These are phyloP conservation scores for Blastobotrys elegans DNA, from an alignment of 1,139 yeast genomes.

Conservation along the genomic window DNA sequence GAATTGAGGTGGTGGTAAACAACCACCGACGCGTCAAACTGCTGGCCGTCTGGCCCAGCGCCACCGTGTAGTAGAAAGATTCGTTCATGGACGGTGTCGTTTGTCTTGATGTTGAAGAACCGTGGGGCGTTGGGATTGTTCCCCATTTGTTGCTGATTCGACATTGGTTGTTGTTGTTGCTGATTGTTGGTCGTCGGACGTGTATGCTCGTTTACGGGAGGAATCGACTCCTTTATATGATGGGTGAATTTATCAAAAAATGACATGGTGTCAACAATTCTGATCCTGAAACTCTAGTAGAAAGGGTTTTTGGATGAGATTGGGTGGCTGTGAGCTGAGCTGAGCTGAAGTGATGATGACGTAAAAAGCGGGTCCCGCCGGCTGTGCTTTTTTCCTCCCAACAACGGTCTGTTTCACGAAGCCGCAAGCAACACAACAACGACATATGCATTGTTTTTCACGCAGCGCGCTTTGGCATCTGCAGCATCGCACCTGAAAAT, in stretches of 20 bases:
- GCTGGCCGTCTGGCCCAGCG: conserved; percentile 27
- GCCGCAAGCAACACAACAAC: background rate
- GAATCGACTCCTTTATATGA: background rate
- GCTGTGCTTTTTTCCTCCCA: too few species aligned
- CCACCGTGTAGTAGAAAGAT: conserved; percentile 32
- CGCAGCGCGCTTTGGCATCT: too few species aligned
- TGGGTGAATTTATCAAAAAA: conserved; percentile 1
- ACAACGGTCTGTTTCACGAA: background rate
- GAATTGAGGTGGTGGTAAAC: conserved; percentile 44
- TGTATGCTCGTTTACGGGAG: background rate
- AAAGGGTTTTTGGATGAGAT: too few species aligned
- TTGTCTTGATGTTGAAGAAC: conserved; percentile 22
- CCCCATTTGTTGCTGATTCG: background rate
- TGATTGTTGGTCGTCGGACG: background rate
- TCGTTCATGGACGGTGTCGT: conserved; percentile 31
- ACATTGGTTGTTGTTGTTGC: background rate
- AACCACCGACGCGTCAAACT: conserved; percentile 35
- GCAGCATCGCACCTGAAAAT: too few species aligned
- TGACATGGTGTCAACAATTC: background rate
- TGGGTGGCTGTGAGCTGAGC: too few species aligned
- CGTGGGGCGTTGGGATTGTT: conserved; percentile 19
- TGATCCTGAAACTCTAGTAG: too few species aligned
- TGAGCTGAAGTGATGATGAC: too few species aligned
- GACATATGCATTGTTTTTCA: too few species aligned
- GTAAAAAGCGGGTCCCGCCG: too few species aligned